Percentiles rank a stretch among this genome's conserved stretches.
Evolutionary conservation across 148 eudicot species (phyloP).

Genomic region (Rhododendron williamsianum): DNA sequence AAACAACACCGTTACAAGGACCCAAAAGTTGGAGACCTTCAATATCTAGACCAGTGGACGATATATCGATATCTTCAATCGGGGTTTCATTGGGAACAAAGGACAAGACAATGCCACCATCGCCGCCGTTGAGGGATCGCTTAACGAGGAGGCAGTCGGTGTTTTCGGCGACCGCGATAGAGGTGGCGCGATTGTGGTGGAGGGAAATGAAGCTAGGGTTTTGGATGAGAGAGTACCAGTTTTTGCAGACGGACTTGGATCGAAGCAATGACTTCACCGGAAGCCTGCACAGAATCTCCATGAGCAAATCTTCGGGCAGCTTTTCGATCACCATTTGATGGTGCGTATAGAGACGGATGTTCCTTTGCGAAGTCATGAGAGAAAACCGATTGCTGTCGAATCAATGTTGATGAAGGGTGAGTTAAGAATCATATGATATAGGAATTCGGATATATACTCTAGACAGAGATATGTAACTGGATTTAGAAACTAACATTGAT

Average conservation of each 20-base stretch:
- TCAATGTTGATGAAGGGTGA: too few species aligned
- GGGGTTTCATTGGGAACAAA: not conserved
- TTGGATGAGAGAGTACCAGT: not conserved
- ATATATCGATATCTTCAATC: not conserved
- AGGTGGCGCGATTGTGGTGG: not conserved
- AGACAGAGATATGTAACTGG: too few species aligned
- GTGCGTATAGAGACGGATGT: too few species aligned
- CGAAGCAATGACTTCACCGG: not conserved
- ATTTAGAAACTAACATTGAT: too few species aligned
- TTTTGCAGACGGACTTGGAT: not conserved
- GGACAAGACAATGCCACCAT: not conserved
- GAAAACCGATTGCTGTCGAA: too few species aligned
- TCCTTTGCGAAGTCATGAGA: too few species aligned
- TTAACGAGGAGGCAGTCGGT: not conserved
- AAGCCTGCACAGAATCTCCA: not conserved
- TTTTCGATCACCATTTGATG: not conserved
- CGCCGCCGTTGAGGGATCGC: not conserved
- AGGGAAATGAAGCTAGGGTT: not conserved
- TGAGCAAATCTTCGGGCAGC: not conserved
- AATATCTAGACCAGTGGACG: not conserved
- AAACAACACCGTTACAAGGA: not conserved
- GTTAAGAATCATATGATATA: too few species aligned
- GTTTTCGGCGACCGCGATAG: not conserved
- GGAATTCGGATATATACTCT: too few species aligned
- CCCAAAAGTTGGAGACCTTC: not conserved